Conservation (phyloP, 768 basidiomycete species). For the Tricholoma matsutake region DNA sequence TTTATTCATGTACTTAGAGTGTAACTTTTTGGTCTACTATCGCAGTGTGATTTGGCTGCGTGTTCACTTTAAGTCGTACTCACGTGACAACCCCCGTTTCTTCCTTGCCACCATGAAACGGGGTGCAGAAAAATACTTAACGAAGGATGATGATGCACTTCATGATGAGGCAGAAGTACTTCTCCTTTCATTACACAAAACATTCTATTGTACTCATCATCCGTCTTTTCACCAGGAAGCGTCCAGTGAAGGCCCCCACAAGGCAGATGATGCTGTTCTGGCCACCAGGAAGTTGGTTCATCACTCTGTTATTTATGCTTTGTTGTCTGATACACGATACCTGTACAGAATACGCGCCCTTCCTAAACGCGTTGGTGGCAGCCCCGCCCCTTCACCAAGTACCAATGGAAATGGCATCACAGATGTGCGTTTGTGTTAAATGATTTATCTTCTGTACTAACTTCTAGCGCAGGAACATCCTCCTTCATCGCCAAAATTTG, state of each 20-base stretch:
- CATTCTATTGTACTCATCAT: not conserved
- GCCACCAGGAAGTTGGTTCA: conserved; percentile 53
- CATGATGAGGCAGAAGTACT: conserved; percentile 38
- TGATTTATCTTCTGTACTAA: not conserved
- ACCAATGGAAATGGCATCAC: conserved; percentile 20
- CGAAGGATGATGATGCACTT: conserved; percentile 48
- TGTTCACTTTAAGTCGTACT: not conserved
- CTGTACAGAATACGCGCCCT: conserved; percentile 57
- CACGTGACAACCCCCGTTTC: not conserved
- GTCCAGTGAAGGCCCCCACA: conserved; percentile 44
- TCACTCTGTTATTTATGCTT: not conserved
- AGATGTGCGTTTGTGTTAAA: conserved; percentile 14
- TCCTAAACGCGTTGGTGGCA: conserved; percentile 44
- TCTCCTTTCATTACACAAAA: not conserved
- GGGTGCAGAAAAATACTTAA: conserved; percentile 68
- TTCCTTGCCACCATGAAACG: conserved; percentile 54
- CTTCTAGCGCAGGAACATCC: conserved; percentile 16
- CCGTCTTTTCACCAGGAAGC: conserved; percentile 35
- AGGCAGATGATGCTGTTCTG: conserved; percentile 56
- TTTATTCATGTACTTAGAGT: not conserved
- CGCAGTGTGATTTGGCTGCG: not conserved
- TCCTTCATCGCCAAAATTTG: conserved; percentile 43
- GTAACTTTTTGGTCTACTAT: not conserved
- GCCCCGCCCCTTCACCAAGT: conserved; percentile 18
- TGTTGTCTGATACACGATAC: not conserved